These are phyloP conservation scores for Saitozyma sp. DNA, from an alignment of 768 basidiomycete species.

Conservation along the genomic window DNA sequence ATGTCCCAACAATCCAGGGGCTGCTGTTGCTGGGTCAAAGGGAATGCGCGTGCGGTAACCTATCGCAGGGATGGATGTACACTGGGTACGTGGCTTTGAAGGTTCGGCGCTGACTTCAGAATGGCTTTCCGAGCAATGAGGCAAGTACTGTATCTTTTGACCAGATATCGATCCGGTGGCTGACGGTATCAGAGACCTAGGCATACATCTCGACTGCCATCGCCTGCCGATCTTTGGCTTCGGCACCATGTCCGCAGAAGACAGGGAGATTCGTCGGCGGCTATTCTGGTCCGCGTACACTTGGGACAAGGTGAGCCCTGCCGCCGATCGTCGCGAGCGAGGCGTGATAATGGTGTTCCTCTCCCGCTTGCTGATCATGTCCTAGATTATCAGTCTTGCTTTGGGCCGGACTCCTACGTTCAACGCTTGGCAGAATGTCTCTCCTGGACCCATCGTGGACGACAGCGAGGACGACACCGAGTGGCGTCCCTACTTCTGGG, in stretches of 20 bases:
- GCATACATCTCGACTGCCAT: conserved; percentile 24
- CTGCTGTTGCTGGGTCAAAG: conserved; percentile 22
- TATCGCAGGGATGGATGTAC: conserved; percentile 27
- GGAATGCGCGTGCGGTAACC: conserved; percentile 22
- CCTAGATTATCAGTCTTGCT: conserved; percentile 21
- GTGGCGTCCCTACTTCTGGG: conserved; percentile 23
- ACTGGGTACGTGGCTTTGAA: conserved; percentile 17
- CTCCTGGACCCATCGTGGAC: conserved; percentile 27
- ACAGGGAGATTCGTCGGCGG: conserved; percentile 23
- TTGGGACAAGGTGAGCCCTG: conserved; percentile 25
- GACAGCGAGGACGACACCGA: conserved; percentile 27
- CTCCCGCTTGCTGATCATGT: neutral
- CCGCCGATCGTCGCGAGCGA: neutral
- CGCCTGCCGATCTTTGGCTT: conserved; percentile 30
- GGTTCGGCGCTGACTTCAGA: conserved; percentile 12
- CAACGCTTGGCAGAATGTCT: conserved; percentile 27
- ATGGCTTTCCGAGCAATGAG: conserved; percentile 28
- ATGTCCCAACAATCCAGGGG: conserved; percentile 24
- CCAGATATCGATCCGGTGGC: neutral
- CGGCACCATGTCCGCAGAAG: conserved; percentile 23
- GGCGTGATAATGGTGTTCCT: neutral
- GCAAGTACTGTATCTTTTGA: conserved; percentile 4
- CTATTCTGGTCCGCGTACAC: conserved; percentile 30
- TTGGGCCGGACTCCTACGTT: conserved; percentile 26
- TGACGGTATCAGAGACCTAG: conserved; percentile 17